Conservation (phyloP, 352 stramenopile genomes). For the Phytophthora aleatoria region DNA sequence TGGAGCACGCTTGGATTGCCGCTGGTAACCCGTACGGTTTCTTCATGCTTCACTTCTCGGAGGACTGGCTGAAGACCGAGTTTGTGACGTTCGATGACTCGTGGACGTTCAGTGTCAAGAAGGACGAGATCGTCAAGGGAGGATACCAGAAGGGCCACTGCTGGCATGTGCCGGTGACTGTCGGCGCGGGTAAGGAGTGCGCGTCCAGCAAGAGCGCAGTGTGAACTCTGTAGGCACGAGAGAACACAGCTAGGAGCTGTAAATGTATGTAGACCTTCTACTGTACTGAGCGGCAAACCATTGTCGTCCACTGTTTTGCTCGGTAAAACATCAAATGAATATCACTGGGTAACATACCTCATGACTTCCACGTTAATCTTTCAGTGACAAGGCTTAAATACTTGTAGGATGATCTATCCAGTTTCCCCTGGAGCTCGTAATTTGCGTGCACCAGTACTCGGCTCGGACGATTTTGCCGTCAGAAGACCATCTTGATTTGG, state of each 20-base stretch:
- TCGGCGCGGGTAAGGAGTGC: slow-evolving; percentile 71
- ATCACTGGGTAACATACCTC: slow-evolving; percentile 8
- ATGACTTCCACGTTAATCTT: no score
- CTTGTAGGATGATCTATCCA: slow-evolving; percentile 5
- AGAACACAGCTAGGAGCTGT: slow-evolving; percentile 17
- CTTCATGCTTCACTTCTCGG: slow-evolving; percentile 84
- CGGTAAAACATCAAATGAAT: slow-evolving; percentile 26
- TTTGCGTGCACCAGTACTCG: slow-evolving; percentile 1
- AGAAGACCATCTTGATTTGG: slow-evolving; percentile 3
- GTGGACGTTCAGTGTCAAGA: slow-evolving; percentile 81
- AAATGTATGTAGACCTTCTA: slow-evolving; percentile 24
- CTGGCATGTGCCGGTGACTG: slow-evolving; percentile 83
- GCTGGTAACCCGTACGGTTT: slow-evolving; percentile 84
- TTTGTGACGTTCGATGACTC: slow-evolving; percentile 84
- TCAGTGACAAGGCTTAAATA: slow-evolving; percentile 26
- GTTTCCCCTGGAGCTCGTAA: slow-evolving; percentile 1
- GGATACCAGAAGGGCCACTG: slow-evolving; percentile 84
- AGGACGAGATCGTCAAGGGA: slow-evolving; percentile 77
- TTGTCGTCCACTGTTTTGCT: slow-evolving; percentile 21
- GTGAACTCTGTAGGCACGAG: slow-evolving; percentile 14
- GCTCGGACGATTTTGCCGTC: slow-evolving; percentile 2
- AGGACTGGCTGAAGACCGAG: slow-evolving; percentile 85
- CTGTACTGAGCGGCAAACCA: slow-evolving; percentile 1
- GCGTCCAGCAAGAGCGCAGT: slow-evolving; percentile 32
- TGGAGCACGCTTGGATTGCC: slow-evolving; percentile 83